Conservation (phyloP, 2,329 filamentous ascomycete species). For the Verticillium alfalfae region DNA sequence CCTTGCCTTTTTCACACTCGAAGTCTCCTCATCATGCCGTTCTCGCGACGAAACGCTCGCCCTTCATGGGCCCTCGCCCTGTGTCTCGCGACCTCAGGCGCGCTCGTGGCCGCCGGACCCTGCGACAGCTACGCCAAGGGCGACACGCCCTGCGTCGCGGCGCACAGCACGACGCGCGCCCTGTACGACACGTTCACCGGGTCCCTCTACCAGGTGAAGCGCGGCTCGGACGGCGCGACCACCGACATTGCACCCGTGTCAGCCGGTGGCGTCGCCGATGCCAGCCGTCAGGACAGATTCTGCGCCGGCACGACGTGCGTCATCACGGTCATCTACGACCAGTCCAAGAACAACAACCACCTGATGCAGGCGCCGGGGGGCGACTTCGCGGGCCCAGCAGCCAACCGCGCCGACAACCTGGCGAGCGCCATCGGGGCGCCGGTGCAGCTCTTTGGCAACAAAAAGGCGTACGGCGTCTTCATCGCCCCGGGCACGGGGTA, state of each 20-base stretch:
- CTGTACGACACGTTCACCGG: slow-evolving; percentile 49
- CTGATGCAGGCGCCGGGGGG: slow-evolving; percentile 57
- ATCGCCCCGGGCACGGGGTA: slow-evolving; percentile 58
- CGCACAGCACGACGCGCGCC: slow-evolving; percentile 60
- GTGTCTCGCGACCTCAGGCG: slow-evolving; percentile 25
- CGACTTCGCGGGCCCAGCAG: slow-evolving; percentile 48
- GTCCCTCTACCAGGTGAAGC: slow-evolving; percentile 54
- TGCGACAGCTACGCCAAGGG: slow-evolving; percentile 57
- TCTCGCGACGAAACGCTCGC: slow-evolving; percentile 1
- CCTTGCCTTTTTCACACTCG: too few relatives aligned
- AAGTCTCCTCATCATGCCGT: background rate
- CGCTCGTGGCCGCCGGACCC: slow-evolving; percentile 45
- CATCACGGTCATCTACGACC: slow-evolving; percentile 61
- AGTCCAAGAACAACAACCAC: slow-evolving; percentile 57
- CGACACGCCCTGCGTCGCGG: slow-evolving; percentile 57
- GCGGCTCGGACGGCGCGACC: slow-evolving; percentile 44
- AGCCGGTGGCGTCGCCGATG: slow-evolving; percentile 58
- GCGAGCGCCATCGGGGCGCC: slow-evolving; percentile 56
- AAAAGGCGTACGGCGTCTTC: slow-evolving; percentile 56
- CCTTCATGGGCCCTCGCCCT: slow-evolving; percentile 14
- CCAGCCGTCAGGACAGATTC: slow-evolving; percentile 55
- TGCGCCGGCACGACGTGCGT: slow-evolving; percentile 56
- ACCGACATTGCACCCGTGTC: slow-evolving; percentile 43
- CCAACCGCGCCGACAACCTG: slow-evolving; percentile 53
- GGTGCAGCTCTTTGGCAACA: slow-evolving; percentile 53